phyloP scores from a whole-genome alignment of 305 asterid species.

The Ilex paraguariensis region DNA sequence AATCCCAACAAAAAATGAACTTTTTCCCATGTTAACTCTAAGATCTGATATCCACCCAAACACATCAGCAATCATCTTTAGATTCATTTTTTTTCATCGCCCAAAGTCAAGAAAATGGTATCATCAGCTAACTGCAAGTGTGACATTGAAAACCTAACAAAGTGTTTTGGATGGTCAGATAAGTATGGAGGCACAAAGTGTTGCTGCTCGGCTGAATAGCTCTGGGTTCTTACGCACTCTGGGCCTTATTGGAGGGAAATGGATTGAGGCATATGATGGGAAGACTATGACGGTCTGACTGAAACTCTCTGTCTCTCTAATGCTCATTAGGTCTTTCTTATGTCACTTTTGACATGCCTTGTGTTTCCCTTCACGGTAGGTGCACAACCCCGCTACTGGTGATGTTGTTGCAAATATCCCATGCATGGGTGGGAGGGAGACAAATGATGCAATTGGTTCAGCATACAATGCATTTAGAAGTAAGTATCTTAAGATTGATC shows the following conservation, averaged over 20 bases:
- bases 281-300: constrained; percentile 69
- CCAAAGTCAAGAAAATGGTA: too few species aligned
- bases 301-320: constrained; percentile 1
- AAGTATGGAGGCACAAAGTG: constrained; percentile 55
- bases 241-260: constrained; percentile 90
- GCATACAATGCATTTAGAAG: constrained; percentile 78
- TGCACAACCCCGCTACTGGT: constrained; percentile 85
- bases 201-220: constrained; percentile 58
- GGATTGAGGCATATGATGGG: constrained; percentile 86
- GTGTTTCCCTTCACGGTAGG: constrained; percentile 33
- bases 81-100: too few species aligned
- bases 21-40: too few species aligned
- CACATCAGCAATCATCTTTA: too few species aligned
- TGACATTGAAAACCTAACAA: neutral
- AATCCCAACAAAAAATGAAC: too few species aligned
- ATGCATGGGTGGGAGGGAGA: constrained; percentile 90
- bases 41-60: too few species aligned
- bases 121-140: too few species aligned
- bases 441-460: constrained; percentile 82
- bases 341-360: constrained; percentile 1
- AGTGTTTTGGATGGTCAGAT: constrained; percentile 35
- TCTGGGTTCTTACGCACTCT: constrained; percentile 70
- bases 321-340: neutral
- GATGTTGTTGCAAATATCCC: constrained; percentile 75
- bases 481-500: constrained; percentile 26